phyloP scores from a whole-genome alignment of 2,329 filamentous ascomycete species.

The Trichoderma hamatum region DNA sequence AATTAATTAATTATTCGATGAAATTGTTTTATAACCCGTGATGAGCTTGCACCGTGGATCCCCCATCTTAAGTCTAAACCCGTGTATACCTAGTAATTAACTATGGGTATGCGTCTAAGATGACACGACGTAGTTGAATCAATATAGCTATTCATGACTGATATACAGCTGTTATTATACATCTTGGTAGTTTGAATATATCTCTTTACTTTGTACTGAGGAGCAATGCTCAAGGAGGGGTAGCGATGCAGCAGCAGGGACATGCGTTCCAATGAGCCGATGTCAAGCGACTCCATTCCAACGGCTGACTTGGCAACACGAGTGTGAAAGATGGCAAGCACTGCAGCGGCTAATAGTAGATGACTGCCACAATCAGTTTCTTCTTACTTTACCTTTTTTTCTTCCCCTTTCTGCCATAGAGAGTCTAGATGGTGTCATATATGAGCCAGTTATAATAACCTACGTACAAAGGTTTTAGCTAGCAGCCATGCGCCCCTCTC shows the following conservation, averaged over 20 bases:
- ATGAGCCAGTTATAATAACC: too few relatives aligned
- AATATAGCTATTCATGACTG: too few relatives aligned
- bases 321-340: not conserved
- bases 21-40: not conserved
- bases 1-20: constrained; percentile 39
- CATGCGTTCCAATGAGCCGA: not conserved
- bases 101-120: not conserved
- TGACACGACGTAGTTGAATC: too few relatives aligned
- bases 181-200: too few relatives aligned
- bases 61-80: not conserved
- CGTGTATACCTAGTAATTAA: not conserved
- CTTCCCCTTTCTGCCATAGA: too few relatives aligned
- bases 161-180: too few relatives aligned
- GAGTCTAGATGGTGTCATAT: too few relatives aligned
- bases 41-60: not conserved
- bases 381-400: not conserved
- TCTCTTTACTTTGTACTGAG: too few relatives aligned
- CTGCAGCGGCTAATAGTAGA: not conserved
- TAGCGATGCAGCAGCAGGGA: too few relatives aligned
- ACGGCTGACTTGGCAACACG: not conserved
- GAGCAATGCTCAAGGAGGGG: too few relatives aligned
- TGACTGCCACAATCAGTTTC: not conserved
- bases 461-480: not conserved
- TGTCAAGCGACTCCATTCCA: not conserved
- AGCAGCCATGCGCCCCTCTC: too few relatives aligned